Evolutionary conservation across 352 stramenopile species (phyloP), one percentile per base, ranked within the genome.

Genomic region (Pythium oligandrum): DNA sequence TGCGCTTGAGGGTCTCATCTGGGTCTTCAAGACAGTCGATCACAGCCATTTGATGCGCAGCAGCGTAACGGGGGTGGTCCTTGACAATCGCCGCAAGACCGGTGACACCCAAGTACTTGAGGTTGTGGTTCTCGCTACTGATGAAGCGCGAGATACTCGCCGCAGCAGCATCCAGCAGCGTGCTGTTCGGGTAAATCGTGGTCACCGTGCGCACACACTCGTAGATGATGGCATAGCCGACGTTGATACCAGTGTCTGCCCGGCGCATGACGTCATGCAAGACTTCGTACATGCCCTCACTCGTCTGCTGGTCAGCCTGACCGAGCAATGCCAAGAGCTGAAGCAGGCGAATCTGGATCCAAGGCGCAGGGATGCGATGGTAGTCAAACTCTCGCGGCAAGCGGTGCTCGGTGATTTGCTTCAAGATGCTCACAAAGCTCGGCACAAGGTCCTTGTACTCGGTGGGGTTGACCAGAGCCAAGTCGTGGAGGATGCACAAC

Each of bases 161-260:
- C 17, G 86, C 88, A 3, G 89, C 90, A 4, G 93, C 89, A 73
- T 99, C 96, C 48, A 99, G 75, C 51, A 99, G 70, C 46, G 92
- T 96, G 40, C 86, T 85, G 73, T 99, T 99, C 45, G 98, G 98
- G 85, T 99, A 99, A 71, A 99, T 99, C 6, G 84, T 97, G 34
- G 96, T 99, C 61, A 99, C 96, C 11, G 96, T 99, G 55, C 96
- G 86, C 48, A 99, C 92, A 67, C 96, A 99, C 70, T 99, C 97
- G 79, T 99, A 99, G 43, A 99, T 97, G 66, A 99, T 98, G 11
- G 98, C 98, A 77, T 99, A 99, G 37, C 97, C 97, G 4, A 99
- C 96, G 81, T 99, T 99, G 66, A 99, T 99, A 7, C 97, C 97
- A 8, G 96, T 98, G 75, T 99, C 97, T 8, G 97, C 96, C 62